Conservation (phyloP, 176 grass and related monocot genomes). For the Raddia guianensis region DNA sequence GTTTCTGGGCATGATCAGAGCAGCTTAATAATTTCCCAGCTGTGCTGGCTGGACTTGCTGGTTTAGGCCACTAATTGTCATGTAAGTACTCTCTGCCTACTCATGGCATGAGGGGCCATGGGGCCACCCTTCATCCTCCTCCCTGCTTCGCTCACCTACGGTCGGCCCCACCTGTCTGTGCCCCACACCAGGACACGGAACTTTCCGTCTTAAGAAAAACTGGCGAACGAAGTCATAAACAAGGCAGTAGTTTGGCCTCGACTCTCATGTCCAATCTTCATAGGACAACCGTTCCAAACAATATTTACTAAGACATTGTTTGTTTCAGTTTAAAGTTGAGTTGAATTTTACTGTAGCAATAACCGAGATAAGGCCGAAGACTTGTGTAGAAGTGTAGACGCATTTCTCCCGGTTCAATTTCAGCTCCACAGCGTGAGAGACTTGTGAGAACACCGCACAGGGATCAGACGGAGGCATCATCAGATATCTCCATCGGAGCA, state of each 20-base stretch:
- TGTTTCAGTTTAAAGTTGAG: too few relatives aligned
- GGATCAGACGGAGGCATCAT: not conserved
- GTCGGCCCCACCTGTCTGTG: slow-evolving; percentile 6
- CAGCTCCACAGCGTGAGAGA: too few relatives aligned
- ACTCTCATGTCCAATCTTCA: slow-evolving; percentile 13
- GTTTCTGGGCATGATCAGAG: slow-evolving; percentile 13
- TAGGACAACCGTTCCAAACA: slow-evolving; percentile 23
- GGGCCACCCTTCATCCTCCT: not conserved
- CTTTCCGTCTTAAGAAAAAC: not conserved
- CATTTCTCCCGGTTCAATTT: too few relatives aligned
- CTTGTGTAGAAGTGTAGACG: too few relatives aligned
- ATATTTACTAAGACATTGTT: too few relatives aligned
- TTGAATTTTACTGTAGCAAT: too few relatives aligned
- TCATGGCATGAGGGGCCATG: not conserved
- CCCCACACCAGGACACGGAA: not conserved
- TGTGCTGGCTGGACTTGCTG: slow-evolving; percentile 34
- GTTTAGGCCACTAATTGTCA: slow-evolving; percentile 37
- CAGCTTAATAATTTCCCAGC: slow-evolving; percentile 29
- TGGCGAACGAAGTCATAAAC: not conserved
- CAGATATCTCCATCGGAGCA: not conserved
- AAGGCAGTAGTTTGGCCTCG: slow-evolving; percentile 15
- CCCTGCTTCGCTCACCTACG: not conserved
- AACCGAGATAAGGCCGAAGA: too few relatives aligned
- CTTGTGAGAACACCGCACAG: not conserved
- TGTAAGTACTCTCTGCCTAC: not conserved